A percentile compares a stretch with the other conserved stretches of the same genome.
These are phyloP conservation scores for Phlyctochytrium planicorne DNA, from an alignment of 192 early-diverging fungal genomes.

Conservation along the genomic window DNA sequence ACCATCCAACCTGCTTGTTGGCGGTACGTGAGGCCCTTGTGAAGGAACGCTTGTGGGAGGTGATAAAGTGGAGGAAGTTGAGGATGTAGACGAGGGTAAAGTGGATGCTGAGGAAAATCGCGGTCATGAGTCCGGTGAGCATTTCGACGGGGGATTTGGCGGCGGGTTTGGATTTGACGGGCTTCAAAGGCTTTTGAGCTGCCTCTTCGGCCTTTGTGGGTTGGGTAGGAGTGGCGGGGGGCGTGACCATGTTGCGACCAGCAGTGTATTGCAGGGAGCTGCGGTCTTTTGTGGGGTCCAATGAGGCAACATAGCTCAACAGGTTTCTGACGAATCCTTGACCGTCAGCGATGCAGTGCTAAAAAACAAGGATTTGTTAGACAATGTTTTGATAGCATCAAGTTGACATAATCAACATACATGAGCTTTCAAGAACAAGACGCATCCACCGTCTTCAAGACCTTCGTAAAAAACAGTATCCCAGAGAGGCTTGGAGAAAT, in stretches of 20 bases:
- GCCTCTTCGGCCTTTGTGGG: no score
- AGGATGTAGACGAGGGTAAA: not conserved
- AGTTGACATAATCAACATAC: conserved; percentile 10
- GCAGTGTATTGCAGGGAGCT: conserved; percentile 18
- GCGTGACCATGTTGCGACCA: no score
- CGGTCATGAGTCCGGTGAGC: no score
- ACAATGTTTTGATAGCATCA: conserved; percentile 10
- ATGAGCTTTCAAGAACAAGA: conserved; percentile 13
- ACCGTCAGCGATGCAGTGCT: conserved; percentile 37
- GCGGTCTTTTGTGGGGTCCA: conserved; percentile 18
- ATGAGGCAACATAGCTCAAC: conserved; percentile 17
- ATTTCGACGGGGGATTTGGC: conserved; percentile 1
- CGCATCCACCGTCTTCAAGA: conserved; percentile 6
- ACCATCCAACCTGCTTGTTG: conserved; percentile 32
- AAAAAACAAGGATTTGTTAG: conserved; percentile 16
- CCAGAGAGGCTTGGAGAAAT: conserved; percentile 24
- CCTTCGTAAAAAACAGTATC: conserved; percentile 21
- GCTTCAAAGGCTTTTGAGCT: not conserved
- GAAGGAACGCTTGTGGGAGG: conserved; percentile 15
- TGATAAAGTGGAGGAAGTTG: conserved; percentile 10
- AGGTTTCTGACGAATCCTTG: conserved; percentile 38
- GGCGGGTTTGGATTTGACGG: not conserved
- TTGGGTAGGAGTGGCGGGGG: not conserved
- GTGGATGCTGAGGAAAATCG: conserved; percentile 8
- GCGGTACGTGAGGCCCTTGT: not conserved